Evolutionary conservation across 73 alveolate species (phyloP), one percentile per base, ranked within the genome.

Genomic region (Paramecium pentaurelia): DNA sequence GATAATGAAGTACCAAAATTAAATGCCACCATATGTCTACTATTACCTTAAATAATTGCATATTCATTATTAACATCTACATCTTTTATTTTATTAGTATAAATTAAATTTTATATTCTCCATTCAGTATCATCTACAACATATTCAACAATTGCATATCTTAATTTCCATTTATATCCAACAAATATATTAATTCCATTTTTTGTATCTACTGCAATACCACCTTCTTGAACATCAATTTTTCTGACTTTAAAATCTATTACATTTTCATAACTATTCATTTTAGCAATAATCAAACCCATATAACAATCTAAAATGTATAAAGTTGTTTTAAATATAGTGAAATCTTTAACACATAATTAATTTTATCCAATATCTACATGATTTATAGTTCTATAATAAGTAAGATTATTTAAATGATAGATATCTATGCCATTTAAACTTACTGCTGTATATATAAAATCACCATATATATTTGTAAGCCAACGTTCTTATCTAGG

Each of bases 201-300:
- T 42, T 75, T 75, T 11, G 88, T 75, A 36, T 75, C 88, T 7
- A 75, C 32, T 75, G 88, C 88, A 12, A 75, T 75, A 8, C 88
- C 88, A 36, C 88, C 88, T 38, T 36, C 58, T 14, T 42, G 9
- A 30, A 75, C 60, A 75, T 75, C 88, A 9, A 75, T 64, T 64
- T 64, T 30, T 64, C 47, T 64, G 5, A 64, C 84, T 28, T 64
- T 64, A 27, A 64, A 64, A 34, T 64, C 84, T 0, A 64, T 64
- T 34, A 34, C 42, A 64, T 64, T 64, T 28, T 64, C 84, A 64
- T 64, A 64, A 28, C 22, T 64, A 64, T 64, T 20, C 84, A 64
- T 64, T 14, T 64, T 28, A 1, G 12, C 47, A 64, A 64, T 64
- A 28, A 64, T 64, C 47, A 64, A 64, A 32, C 84, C 84, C 12